Evolutionary conservation across 169 alveolate genomes (phyloP).

Genomic region (Eimeria praecox): DNA sequence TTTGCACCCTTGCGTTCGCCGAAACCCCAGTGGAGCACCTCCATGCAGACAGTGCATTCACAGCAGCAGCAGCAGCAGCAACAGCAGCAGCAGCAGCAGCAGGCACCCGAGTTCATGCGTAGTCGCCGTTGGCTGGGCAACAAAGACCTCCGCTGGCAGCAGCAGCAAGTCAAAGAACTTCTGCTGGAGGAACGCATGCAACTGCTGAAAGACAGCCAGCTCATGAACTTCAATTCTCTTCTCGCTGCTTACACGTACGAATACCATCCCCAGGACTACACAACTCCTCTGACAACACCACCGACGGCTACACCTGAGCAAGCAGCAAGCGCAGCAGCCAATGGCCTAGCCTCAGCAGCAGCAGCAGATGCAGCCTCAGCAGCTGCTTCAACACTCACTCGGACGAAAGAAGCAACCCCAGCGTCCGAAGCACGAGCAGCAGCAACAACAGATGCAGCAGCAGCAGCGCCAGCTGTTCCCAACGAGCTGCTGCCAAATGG

Average conservation of each 20-base stretch:
- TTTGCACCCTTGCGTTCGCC: constrained; percentile 15
- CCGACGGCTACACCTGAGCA: neutral
- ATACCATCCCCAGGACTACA: neutral
- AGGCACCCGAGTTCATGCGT: neutral
- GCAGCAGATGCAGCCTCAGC: constrained; percentile 27
- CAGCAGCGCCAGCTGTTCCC: neutral
- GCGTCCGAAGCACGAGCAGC: neutral
- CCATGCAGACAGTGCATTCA: neutral
- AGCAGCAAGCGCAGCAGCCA: neutral
- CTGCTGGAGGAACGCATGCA: constrained; percentile 61
- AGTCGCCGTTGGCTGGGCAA: constrained; percentile 27
- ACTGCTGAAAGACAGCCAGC: constrained; percentile 31
- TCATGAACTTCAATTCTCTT: constrained; percentile 3
- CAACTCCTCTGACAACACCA: neutral
- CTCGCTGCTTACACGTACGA: constrained; percentile 64
- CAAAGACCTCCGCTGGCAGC: constrained; percentile 62
- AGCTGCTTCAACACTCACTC: no score
- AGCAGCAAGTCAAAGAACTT: constrained; percentile 23
- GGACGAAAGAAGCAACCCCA: neutral
- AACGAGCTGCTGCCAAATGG: neutral
- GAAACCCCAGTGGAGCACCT: neutral
- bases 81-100: constrained; percentile 2
- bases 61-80: neutral
- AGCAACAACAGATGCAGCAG: constrained; percentile 20
- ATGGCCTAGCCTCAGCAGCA: neutral